Evolutionary conservation across 805 yeast genomes (phyloP).

Genomic region (Candida lessepsii): DNA sequence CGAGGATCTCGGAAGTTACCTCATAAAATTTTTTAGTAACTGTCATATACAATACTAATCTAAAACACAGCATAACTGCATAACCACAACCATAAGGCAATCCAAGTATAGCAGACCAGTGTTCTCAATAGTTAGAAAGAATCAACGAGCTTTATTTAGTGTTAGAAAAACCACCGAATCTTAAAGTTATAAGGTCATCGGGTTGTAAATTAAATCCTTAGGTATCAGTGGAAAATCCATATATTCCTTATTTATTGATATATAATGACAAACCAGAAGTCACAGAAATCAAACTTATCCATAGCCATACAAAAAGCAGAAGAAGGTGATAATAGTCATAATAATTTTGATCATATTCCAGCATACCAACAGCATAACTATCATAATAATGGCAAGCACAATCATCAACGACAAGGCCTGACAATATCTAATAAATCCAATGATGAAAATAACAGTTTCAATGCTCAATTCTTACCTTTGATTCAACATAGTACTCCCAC

Average conservation of each 20-base stretch:
- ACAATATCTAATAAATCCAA: neutral
- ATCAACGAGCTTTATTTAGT: neutral
- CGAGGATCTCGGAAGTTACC: slow-evolving; percentile 5
- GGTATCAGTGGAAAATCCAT: too few relatives aligned
- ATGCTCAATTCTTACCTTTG: slow-evolving; percentile 22
- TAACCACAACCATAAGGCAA: neutral
- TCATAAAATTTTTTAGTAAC: neutral
- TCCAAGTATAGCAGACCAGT: too few relatives aligned
- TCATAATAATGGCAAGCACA: neutral
- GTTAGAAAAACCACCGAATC: neutral
- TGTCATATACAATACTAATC: too few relatives aligned
- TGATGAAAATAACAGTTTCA: slow-evolving; percentile 12
- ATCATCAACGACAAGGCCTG: slow-evolving; percentile 8
- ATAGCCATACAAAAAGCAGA: slow-evolving; percentile 46
- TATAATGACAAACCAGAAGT: slow-evolving; percentile 3
- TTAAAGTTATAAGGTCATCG: neutral
- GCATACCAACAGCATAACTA: slow-evolving; percentile 12
- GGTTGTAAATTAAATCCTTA: neutral
- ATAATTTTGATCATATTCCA: neutral
- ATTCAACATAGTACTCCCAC: slow-evolving; percentile 28
- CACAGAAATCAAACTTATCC: slow-evolving; percentile 38
- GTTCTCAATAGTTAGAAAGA: too few relatives aligned
- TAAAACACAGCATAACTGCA: neutral
- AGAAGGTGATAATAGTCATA: slow-evolving; percentile 16
- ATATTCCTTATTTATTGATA: too few relatives aligned